Base-by-base conservation (phyloP, 73 alveolate genomes). In the Blepharisma japonicum region DNA sequence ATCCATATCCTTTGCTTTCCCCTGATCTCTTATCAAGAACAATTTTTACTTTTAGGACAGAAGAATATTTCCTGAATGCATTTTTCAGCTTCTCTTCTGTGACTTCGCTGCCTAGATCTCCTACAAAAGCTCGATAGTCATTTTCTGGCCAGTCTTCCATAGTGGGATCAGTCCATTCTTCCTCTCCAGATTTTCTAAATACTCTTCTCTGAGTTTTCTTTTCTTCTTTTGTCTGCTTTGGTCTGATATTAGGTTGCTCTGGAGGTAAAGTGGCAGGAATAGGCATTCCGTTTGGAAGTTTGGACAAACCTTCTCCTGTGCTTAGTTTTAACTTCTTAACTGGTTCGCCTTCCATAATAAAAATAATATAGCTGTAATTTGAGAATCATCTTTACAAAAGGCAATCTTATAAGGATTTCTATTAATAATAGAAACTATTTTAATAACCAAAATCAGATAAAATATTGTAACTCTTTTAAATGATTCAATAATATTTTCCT, bases 1-100 rank as follows among this genome's bases (percentile, higher is more conserved):
- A 96, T 42, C 99, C 99, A 87, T 81, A 96, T 50, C 99, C 99
- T 71, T 89, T 96, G 0, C 98, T 86, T 86, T 92, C 94, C 61
- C 84, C 84, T 5, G 97, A 92, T 27, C 85, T 83, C 78, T 96
- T 96, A 76, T 96, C 96, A 56, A 96, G 81, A 8, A 96, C 87
- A 8, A 94, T 95, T 78, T 90, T 90, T n/a, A 98, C 95, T 77
- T 85, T 89, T 3, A 85, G 94, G 81, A 96, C 91, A 9, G 97
- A 86, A 7, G 94, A 86, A 79, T 93, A 96, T 79, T 96, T 94
- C 71, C 92, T 92, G 78, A 96, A 96, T 0, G 99, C 95, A 77
- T 87, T 92, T 8, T 97, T 90, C 56, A 96, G 81, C 48, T 88
- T 89, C 68, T 96, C 97, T 68, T 94, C 98, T 67, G 87, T 85